Percentiles rank a stretch among this genome's conserved stretches.
Conservation (phyloP, 2,329 filamentous ascomycete genomes). For the Chaetomiaceae sp. region DNA sequence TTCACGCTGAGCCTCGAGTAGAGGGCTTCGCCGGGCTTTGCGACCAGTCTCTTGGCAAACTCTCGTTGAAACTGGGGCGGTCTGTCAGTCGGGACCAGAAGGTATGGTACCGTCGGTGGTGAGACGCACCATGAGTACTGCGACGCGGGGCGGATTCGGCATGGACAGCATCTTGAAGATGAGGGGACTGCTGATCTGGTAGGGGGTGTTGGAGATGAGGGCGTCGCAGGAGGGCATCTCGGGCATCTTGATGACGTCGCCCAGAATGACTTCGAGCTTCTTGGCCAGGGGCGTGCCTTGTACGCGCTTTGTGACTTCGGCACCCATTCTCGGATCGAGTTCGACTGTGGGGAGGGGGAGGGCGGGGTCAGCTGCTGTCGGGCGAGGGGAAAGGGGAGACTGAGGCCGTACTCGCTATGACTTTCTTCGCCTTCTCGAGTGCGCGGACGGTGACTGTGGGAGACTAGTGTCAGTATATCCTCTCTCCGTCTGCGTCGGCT, state of each 20-base stretch:
- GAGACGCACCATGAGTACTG: conserved; percentile 56
- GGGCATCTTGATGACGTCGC: conserved; percentile 83
- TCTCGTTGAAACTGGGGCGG: conserved; percentile 75
- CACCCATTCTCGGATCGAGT: conserved; percentile 93
- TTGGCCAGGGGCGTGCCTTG: conserved; percentile 83
- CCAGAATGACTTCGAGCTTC: conserved; percentile 79
- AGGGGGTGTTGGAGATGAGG: conserved; percentile 74
- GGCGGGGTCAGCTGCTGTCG: conserved; percentile 47
- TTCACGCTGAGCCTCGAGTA: conserved; percentile 92
- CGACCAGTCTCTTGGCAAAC: conserved; percentile 85
- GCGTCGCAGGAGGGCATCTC: conserved; percentile 57
- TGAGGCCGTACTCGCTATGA: conserved; percentile 48
- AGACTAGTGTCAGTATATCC: conserved; percentile 53
- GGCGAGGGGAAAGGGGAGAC: neutral
- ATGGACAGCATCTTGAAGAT: conserved; percentile 82
- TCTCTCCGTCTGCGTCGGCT: too few relatives aligned
- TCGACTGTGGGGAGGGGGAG: conserved; percentile 72
- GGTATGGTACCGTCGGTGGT: too few relatives aligned
- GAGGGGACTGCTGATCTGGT: conserved; percentile 82
- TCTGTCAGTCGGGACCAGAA: conserved; percentile 40
- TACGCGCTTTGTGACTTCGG: conserved; percentile 87
- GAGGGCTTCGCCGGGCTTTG: conserved; percentile 63
- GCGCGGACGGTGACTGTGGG: conserved; percentile 85
- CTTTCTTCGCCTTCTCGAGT: conserved; percentile 76
- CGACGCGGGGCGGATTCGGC: conserved; percentile 73